Evolutionary conservation across 1,284 basidiomycete genomes (phyloP).

Genomic region (Psilocybe mexicana): DNA sequence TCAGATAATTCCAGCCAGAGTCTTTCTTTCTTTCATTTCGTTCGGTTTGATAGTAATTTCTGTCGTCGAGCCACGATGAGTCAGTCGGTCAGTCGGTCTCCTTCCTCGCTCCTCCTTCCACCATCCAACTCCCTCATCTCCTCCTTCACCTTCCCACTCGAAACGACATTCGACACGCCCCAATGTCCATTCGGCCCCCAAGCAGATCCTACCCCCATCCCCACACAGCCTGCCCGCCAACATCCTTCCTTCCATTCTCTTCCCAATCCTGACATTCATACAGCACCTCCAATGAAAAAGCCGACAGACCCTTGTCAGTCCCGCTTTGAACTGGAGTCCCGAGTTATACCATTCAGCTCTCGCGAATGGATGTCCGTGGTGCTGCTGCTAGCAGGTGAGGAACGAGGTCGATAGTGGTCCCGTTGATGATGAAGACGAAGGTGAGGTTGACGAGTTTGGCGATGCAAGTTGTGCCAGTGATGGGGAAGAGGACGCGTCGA

Average conservation of each 20-base stretch:
- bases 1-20: too few relatives aligned
- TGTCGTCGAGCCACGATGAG: too few relatives aligned
- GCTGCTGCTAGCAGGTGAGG: constrained; percentile 43
- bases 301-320: constrained; percentile 54
- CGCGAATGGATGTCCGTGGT: constrained; percentile 34
- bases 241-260: constrained; percentile 55
- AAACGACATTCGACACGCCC: constrained; percentile 5
- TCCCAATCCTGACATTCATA: constrained; percentile 69
- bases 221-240: constrained; percentile 56
- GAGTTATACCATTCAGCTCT: constrained; percentile 46
- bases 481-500: neutral
- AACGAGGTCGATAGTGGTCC: constrained; percentile 31
- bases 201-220: constrained; percentile 19
- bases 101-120: too few relatives aligned
- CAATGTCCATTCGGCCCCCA: neutral
- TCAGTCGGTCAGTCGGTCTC: too few relatives aligned
- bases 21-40: too few relatives aligned
- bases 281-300: constrained; percentile 54
- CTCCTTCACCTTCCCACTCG: constrained; percentile 44
- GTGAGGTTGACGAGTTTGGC: too few relatives aligned
- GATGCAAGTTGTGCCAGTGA: neutral
- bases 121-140: too few relatives aligned
- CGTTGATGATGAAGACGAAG: too few relatives aligned
- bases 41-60: too few relatives aligned
- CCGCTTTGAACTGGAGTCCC: constrained; percentile 49